phyloP scores from a whole-genome alignment of 495 filamentous ascomycete genomes.

The Cercophora scortea region DNA sequence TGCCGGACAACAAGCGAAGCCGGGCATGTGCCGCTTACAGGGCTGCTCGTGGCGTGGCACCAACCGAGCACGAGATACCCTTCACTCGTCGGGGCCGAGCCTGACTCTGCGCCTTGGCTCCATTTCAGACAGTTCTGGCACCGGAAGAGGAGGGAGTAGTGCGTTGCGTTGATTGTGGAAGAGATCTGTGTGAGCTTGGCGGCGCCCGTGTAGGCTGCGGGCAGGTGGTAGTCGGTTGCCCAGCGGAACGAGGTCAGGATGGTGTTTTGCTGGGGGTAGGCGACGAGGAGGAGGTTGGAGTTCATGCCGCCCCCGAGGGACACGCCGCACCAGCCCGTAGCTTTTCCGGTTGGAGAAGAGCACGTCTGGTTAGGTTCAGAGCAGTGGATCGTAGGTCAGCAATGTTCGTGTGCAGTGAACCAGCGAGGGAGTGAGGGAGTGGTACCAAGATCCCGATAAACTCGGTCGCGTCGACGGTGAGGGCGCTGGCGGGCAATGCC shows the following conservation, averaged over 20 bases:
- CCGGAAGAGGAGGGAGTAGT: constrained; percentile 52
- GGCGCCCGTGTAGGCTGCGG: constrained; percentile 47
- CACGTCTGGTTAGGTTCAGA: constrained; percentile 10
- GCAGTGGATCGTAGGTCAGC: not conserved
- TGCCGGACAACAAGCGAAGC: constrained; percentile 18
- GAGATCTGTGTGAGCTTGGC: constrained; percentile 50
- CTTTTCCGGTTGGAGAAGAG: not conserved
- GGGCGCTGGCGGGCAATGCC: constrained; percentile 43
- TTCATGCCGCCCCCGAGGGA: constrained; percentile 47
- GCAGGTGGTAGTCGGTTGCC: constrained; percentile 44
- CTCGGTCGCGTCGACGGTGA: constrained; percentile 43
- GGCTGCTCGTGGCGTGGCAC: constrained; percentile 20
- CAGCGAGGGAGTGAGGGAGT: not conserved
- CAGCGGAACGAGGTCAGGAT: constrained; percentile 46
- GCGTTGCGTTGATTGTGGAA: constrained; percentile 42
- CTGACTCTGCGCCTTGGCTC: constrained; percentile 21
- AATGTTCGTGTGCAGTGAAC: not conserved
- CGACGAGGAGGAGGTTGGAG: constrained; percentile 44
- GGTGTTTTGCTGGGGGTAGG: constrained; percentile 34
- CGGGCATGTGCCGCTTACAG: constrained; percentile 23
- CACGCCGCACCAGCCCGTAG: constrained; percentile 46
- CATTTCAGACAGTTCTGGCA: constrained; percentile 57
- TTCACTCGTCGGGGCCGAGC: constrained; percentile 10
- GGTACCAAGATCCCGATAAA: constrained; percentile 51
- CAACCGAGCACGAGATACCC: constrained; percentile 22